Evolutionary conservation across 2,329 filamentous ascomycete species (phyloP), one percentile per base, ranked within the genome.

Genomic region (Alternaria brassicicola): DNA sequence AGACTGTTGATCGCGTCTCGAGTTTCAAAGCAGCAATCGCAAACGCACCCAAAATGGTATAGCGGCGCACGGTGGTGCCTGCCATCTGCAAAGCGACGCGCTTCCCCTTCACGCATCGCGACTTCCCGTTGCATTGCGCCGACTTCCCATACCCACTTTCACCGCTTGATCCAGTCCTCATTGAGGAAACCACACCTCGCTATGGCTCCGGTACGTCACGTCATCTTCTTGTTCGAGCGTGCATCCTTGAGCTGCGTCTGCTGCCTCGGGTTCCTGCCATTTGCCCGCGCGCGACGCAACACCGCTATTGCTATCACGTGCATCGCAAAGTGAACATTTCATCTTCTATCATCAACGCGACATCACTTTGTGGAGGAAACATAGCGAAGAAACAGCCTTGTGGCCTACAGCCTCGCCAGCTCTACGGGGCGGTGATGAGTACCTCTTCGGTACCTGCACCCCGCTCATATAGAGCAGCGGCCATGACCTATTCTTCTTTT

Each of bases 181-280:
- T 59, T 57, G 57, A 66, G 60, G 64, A 45, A 64, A 57, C 41
- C 46, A 52, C 62, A 61, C 43, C 50, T 36, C 19, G 63, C 19
- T 43, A 76, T 76, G 74, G 72, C 74, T 68, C 69, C 73, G 63
- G 74, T 76, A 75, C 59, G 74, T 76, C 50, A 55, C 52, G 12
- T 45, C 46, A 36, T 17, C 19, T 41, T 39, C 6, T 30, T 55
- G 49, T 30, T 36, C 19, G 42, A 23, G 36, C 17, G 6, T 55
- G 50, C 53, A 52, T 52, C 28, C 31, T 26, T 33, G 2, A 38
- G 38, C 52, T 23, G 48, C 52, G 21, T 46, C 38, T 52, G 36
- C 52, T 30, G 53, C 38, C 41, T 33, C 41, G 31, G 31, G 17
- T 21, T 21, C 30, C 26, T 25, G 26, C 6, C 31, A 39, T 33